Evolutionary conservation across 2,329 filamentous ascomycete species (phyloP).

Genomic region (Aureobasidium musti): DNA sequence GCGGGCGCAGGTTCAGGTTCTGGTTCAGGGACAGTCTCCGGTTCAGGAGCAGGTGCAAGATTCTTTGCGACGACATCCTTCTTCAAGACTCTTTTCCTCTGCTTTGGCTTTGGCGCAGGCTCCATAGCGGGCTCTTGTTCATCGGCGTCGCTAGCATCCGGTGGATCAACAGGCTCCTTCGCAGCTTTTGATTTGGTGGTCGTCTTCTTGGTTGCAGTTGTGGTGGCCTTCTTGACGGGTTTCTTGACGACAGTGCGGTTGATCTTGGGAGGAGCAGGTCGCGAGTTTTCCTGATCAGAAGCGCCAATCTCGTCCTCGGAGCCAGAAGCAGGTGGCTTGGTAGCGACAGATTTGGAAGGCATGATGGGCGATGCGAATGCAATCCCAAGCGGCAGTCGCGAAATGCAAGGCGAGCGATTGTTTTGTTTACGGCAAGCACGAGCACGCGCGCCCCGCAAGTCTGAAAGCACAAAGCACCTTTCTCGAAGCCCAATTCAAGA

Average conservation of each 20-base stretch:
- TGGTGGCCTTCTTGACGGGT: constrained; percentile 34
- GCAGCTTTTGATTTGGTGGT: constrained; percentile 42
- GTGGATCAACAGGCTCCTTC: constrained; percentile 45
- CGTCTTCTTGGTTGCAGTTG: constrained; percentile 39
- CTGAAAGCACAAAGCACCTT: background rate
- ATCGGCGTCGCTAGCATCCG: constrained; percentile 42
- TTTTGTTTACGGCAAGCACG: constrained; percentile 24
- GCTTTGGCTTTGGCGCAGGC: constrained; percentile 37
- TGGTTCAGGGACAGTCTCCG: background rate
- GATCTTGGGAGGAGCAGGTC: constrained; percentile 26
- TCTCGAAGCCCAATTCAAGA: background rate
- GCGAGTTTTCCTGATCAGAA: constrained; percentile 20
- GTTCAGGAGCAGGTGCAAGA: constrained; percentile 21
- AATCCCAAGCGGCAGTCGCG: no score
- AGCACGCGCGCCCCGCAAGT: constrained; percentile 14
- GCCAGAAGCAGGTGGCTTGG: constrained; percentile 13
- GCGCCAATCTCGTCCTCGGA: constrained; percentile 27
- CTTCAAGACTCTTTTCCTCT: constrained; percentile 32
- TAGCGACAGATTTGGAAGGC: constrained; percentile 28
- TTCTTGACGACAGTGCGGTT: constrained; percentile 36
- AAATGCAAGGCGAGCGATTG: constrained; percentile 15
- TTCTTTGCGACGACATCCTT: constrained; percentile 30
- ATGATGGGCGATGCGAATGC: constrained; percentile 5
- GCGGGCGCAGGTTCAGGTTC: background rate
- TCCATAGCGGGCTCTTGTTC: constrained; percentile 45